phyloP scores from a whole-genome alignment of 208 protist genomes.

The Herpetomonas samuelpessoai region DNA sequence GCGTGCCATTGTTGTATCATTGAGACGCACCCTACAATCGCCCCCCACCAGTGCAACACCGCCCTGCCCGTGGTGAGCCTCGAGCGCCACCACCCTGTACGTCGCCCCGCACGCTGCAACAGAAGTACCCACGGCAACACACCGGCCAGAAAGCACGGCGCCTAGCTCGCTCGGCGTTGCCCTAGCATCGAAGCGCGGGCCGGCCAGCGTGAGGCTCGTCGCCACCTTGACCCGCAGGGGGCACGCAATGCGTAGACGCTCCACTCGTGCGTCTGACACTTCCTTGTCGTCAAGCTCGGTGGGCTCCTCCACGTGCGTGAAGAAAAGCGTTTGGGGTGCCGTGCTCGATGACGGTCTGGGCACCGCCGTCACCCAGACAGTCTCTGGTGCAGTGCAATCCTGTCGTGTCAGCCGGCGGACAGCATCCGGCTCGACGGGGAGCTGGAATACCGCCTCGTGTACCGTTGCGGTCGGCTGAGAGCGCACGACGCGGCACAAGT shows the following conservation, averaged over 20 bases:
- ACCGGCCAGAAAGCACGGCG: conserved; percentile 43
- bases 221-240: background rate
- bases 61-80: conserved; percentile 40
- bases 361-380: too few relatives aligned
- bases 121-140: conserved; percentile 38
- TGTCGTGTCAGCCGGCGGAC: too few relatives aligned
- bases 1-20: conserved; percentile 14
- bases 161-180: conserved; percentile 33
- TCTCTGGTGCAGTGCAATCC: too few relatives aligned
- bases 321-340: too few relatives aligned
- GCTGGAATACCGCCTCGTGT: too few relatives aligned
- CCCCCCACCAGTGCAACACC: conserved; percentile 50
- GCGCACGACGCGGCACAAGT: conserved; percentile 27
- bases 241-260: background rate
- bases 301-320: too few relatives aligned
- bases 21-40: conserved; percentile 54
- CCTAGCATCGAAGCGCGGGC: conserved; percentile 20
- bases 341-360: too few relatives aligned
- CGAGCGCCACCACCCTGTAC: conserved; percentile 49
- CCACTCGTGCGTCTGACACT: too few relatives aligned
- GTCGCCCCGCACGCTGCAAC: conserved; percentile 26
- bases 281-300: too few relatives aligned
- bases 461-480: too few relatives aligned
- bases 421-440: too few relatives aligned
- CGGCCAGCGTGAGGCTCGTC: conserved; percentile 21